Evolutionary conservation across 257 asterid genomes (phyloP), one percentile per base, ranked within the genome.

Genomic region (Agastache rugosa): DNA sequence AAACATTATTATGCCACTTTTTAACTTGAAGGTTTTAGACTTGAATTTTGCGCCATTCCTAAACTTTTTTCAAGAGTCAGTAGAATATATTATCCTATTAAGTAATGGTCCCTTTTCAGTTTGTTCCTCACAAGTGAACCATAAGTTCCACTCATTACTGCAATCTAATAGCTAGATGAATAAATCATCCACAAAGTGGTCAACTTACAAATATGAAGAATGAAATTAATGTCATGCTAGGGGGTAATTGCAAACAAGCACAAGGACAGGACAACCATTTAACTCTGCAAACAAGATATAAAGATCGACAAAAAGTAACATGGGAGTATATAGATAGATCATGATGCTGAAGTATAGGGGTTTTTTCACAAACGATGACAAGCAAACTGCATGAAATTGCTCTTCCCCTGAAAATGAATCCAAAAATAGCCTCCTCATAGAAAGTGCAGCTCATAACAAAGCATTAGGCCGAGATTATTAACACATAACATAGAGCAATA

Each of bases 161-260:
- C 15, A 20, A 44, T 63, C 31, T 37, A 63, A 37, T 44, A 14
- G 37, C 37, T 23, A 25, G 51, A 79, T 34, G 67, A 63, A 15
- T 63, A 67, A 63, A 75, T 63, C 75, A 35, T 72, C 63, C 27
- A 14, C 11, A 67, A 1, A 16, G 54, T 58, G n/a, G n/a, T n/a
- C n/a, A n/a, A n/a, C n/a, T n/a, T n/a, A n/a, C n/a, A n/a, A n/a
- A n/a, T 47, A 61, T 60, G 41, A 71, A 50, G 55, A 44, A 54
- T 42, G 4, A 51, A 53, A 37, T 17, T 25, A 27, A 27, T 47
- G 41, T n/a, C 19, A 44, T 47, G 14, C 41, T 17, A 31, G 72
- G 25, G 11, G 53, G 34, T 35, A 63, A 65, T 22, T 54, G 63
- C 60, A 59, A 44, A 48, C 34, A 37, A 58, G 6, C 35, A 34